Percentiles rank a stretch among this genome's conserved stretches.
These are phyloP conservation scores for Cladosporium cucumerinum DNA, from an alignment of 2,329 filamentous ascomycete species.

Conservation along the genomic window DNA sequence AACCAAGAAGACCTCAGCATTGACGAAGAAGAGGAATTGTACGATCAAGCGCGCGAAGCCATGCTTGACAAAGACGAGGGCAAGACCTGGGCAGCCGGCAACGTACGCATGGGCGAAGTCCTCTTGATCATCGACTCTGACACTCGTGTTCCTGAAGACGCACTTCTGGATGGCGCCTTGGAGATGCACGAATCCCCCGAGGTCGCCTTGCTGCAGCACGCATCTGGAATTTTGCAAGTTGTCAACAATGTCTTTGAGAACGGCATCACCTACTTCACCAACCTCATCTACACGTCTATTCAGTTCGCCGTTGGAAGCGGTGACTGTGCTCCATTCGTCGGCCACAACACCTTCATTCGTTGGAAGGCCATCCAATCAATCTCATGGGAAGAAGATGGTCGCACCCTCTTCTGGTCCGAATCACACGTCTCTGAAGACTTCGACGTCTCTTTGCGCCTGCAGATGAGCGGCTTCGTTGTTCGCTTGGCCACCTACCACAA, in stretches of 20 bases:
- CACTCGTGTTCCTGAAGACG: constrained; percentile 65
- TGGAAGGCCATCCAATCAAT: constrained; percentile 64
- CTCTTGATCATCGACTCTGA: constrained; percentile 68
- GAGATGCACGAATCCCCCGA: constrained; percentile 70
- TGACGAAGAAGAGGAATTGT: constrained; percentile 14
- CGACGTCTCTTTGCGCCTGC: constrained; percentile 69
- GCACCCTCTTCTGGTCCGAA: constrained; percentile 72
- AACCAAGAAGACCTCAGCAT: constrained; percentile 11
- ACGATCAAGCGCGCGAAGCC: constrained; percentile 15
- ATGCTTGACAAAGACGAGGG: constrained; percentile 20
- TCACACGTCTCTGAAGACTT: constrained; percentile 75
- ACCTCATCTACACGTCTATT: constrained; percentile 72
- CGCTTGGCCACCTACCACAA: constrained; percentile 67
- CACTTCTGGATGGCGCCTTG: constrained; percentile 64
- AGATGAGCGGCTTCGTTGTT: constrained; percentile 64
- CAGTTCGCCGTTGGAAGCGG: constrained; percentile 67
- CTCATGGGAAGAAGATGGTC: constrained; percentile 56
- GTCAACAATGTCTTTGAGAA: constrained; percentile 70
- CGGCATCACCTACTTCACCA: constrained; percentile 74
- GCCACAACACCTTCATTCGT: constrained; percentile 71
- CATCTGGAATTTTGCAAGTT: constrained; percentile 74
- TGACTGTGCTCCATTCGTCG: constrained; percentile 72
- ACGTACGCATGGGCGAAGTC: constrained; percentile 60
- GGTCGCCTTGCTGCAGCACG: constrained; percentile 69
- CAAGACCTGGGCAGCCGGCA: constrained; percentile 60